phyloP scores from a whole-genome alignment of 495 filamentous ascomycete genomes.

The Penicillium tannophilum region DNA sequence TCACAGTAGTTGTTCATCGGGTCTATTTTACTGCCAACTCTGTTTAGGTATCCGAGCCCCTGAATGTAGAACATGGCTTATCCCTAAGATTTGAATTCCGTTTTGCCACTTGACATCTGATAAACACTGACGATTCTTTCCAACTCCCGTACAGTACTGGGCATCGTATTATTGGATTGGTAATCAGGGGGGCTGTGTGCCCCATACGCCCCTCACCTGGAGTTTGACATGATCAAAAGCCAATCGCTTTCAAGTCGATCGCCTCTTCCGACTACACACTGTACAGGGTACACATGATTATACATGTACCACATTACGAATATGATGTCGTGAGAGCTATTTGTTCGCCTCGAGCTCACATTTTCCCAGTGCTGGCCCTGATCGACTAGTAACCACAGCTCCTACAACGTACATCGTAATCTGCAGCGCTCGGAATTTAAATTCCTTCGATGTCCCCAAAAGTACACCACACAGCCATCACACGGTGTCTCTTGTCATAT shows the following conservation, averaged over 20 bases:
- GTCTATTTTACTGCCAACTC: background rate
- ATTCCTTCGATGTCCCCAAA: background rate
- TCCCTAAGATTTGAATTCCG: background rate
- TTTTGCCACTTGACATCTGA: slow-evolving; percentile 15
- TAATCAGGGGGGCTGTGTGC: slow-evolving; percentile 18
- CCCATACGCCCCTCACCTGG: background rate
- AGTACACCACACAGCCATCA: background rate
- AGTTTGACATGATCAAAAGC: slow-evolving; percentile 3
- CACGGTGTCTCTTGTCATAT: background rate
- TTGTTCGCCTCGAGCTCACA: background rate
- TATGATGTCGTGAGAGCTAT: background rate
- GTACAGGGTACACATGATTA: background rate
- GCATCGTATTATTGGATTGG: slow-evolving; percentile 3
- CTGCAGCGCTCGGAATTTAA: background rate
- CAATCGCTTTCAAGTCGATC: slow-evolving; percentile 11
- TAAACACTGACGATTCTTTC: slow-evolving; percentile 3
- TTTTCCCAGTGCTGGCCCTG: background rate
- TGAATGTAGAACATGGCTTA: slow-evolving; percentile 2
- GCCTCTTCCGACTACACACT: background rate
- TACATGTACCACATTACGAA: background rate
- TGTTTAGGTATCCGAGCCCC: background rate
- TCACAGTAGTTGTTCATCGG: background rate
- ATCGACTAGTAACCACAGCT: background rate
- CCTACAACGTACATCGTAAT: background rate
- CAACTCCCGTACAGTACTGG: background rate